phyloP scores from a whole-genome alignment of 331 rosid genomes.

The Arachis monticola region DNA sequence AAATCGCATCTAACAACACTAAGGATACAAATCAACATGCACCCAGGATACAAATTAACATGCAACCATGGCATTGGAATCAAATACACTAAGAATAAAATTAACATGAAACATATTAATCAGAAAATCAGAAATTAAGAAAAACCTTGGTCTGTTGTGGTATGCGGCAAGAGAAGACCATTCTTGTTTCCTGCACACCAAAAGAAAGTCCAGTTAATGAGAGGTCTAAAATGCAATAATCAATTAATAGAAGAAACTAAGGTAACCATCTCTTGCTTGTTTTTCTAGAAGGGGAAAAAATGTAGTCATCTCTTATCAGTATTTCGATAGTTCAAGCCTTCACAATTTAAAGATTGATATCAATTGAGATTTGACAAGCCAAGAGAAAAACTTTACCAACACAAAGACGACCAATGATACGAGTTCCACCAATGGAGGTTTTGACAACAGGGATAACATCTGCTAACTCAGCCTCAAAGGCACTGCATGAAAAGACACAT shows the following conservation, averaged over 20 bases:
- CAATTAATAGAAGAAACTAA: conserved; percentile 3
- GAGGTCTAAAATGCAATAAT: background rate
- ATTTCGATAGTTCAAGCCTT: background rate
- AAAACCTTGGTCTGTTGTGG: conserved; percentile 85
- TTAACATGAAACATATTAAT: background rate
- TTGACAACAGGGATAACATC: conserved; percentile 78
- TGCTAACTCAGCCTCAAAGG: conserved; percentile 73
- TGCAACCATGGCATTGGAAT: too few species aligned
- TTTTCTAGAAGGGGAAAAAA: background rate
- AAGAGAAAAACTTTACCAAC: conserved; percentile 30
- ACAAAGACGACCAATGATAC: too few species aligned
- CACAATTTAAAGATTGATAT: background rate
- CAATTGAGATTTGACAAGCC: conserved; percentile 7
- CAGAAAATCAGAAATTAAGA: background rate
- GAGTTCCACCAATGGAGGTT: conserved; percentile 54
- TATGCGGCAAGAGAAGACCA: conserved; percentile 90
- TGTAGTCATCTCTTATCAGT: conserved; percentile 19
- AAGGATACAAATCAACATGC: too few species aligned
- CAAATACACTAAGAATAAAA: background rate
- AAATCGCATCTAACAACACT: conserved; percentile 3
- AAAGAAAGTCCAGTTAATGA: conserved; percentile 5
- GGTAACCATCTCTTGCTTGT: conserved; percentile 12
- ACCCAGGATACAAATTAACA: too few species aligned
- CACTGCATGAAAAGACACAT: conserved; percentile 40
- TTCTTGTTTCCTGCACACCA: conserved; percentile 75